phyloP scores from a whole-genome alignment of 2,329 filamentous ascomycete genomes.

The Apiospora phragmitis region DNA sequence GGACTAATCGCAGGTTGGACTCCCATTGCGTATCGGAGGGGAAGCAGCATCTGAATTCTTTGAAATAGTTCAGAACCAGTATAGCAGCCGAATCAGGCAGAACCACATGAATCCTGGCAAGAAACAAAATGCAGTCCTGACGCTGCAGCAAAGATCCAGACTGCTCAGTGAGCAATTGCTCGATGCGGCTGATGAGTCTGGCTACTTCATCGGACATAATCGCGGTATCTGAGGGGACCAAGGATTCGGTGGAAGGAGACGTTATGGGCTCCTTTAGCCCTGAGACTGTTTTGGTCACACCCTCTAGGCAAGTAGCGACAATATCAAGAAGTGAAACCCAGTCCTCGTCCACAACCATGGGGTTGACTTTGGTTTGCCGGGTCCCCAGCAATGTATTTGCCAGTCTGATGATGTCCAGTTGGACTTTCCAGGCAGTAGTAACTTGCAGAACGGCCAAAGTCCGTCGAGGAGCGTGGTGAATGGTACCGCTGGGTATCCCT shows the following conservation, averaged over 20 bases:
- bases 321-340: conserved; percentile 64
- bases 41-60: conserved; percentile 69
- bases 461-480: conserved; percentile 61
- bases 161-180: conserved; percentile 47
- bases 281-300: conserved; percentile 24
- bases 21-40: conserved; percentile 72
- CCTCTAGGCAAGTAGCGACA: conserved; percentile 53
- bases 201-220: conserved; percentile 44
- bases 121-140: conserved; percentile 66
- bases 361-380: conserved; percentile 52
- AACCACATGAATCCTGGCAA: conserved; percentile 60
- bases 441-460: conserved; percentile 50
- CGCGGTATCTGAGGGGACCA: conserved; percentile 36
- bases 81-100: conserved; percentile 66
- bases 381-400: conserved; percentile 58
- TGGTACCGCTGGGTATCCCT: conserved; percentile 61
- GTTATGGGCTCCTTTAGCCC: conserved; percentile 23
- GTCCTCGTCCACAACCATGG: conserved; percentile 63
- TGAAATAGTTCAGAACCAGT: conserved; percentile 66
- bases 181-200: conserved; percentile 48
- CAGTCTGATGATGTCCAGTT: conserved; percentile 49
- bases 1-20: conserved; percentile 58
- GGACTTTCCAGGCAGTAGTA: conserved; percentile 46
- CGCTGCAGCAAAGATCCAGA: conserved; percentile 60
- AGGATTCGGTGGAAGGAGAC: conserved; percentile 28